Conservation (phyloP, 176 grass and related monocot species). For the Guadua angustifolia region DNA sequence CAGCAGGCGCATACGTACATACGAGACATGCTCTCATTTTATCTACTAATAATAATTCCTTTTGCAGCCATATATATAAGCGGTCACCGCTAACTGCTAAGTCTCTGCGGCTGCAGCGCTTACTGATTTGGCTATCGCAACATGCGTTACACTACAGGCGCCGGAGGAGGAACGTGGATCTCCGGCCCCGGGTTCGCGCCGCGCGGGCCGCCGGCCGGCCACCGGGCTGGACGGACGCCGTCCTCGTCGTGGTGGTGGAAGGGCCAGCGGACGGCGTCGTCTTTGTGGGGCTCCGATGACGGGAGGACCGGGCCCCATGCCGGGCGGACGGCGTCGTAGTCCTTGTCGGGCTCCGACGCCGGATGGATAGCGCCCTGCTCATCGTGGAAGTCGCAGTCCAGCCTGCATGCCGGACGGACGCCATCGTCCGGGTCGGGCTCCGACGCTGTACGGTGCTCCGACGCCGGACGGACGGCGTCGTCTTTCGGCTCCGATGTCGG, state of each 20-base stretch:
- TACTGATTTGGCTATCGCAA: neutral
- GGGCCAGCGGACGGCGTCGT: no score
- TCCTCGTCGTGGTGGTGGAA: no score
- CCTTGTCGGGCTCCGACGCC: neutral
- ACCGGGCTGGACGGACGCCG: no score
- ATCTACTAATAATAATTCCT: neutral
- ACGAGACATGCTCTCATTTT: neutral
- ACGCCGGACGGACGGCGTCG: neutral
- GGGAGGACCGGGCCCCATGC: neutral
- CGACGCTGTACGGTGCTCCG: no score
- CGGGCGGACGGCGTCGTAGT: neutral
- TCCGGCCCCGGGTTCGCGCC: neutral
- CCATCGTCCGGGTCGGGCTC: neutral
- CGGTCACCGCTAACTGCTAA: no score
- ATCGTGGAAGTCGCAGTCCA: neutral
- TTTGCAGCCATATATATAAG: no score
- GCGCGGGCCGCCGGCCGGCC: no score
- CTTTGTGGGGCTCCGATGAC: no score
- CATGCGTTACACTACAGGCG: neutral
- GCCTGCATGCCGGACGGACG: neutral
- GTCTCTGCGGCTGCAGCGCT: neutral
- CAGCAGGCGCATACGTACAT: no score
- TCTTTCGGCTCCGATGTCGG: neutral
- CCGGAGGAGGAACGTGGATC: neutral
- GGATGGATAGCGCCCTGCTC: neutral